Base-by-base conservation (phyloP, 1,284 basidiomycete species). In the Ceratobasidium sp. region DNA sequence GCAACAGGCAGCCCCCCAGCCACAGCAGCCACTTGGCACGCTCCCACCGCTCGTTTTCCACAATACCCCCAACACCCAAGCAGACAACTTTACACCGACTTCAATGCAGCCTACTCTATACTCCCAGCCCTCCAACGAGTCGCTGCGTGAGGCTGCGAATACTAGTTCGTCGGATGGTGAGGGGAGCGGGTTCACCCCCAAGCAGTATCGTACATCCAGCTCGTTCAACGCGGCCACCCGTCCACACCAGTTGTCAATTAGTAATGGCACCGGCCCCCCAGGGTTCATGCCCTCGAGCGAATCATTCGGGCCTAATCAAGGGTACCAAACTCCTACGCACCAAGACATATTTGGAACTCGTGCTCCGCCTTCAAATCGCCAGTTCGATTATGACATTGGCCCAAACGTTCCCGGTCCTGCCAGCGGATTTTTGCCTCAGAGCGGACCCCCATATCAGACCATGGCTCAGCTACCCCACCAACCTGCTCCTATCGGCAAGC, bases 11-110 rank as follows among this genome's bases (percentile, higher is more conserved):
- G 30, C 44, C 58, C 25, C 46, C 29, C 58, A 60, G 58, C 58
- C 44, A 60, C 58, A 64, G 49, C 47, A 49, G 46, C 46, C 59
- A 19, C 47, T 53, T 13, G 60, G 60, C 60, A 49, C 49, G 49
- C 60, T 64, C 49, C 60, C 60, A 39, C 60, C 60, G 36, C 60
- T 64, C 49, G 60, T 64, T 64, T 64, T 64, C 36, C 60, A 64
- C 27, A 39, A 33, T 9, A 53, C 60, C 19, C 49, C 60, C 4
- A 53, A 41, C 50, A 41, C 60, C 60, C 50, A n/a, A n/a, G 36
- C 33, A 42, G 60, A 64, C 36, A 53, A 25, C 50, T 64, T 64
- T 41, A 42, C 47, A 6, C 47, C 58, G 8, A 21, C 47, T 25
- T 42, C 60, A 25, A 42, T 25, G 4, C 60, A 64, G 21, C 36